Conservation (phyloP, 1,284 basidiomycete genomes). For the Anthracocystis panici-leucophaei region DNA sequence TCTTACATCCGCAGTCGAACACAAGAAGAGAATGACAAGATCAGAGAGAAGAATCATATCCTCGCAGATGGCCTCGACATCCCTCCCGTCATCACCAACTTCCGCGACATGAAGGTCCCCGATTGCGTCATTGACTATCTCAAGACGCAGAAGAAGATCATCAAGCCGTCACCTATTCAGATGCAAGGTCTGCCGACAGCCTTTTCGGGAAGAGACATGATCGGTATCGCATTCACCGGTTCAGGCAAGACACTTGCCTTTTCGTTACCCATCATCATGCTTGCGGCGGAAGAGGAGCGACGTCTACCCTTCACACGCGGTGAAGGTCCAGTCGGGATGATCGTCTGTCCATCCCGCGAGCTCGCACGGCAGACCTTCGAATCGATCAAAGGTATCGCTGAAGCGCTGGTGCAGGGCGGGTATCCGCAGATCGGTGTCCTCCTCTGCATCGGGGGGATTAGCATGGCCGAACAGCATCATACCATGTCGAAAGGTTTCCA, state of each 20-base stretch:
- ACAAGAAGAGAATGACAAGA: conserved; percentile 78
- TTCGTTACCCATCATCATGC: conserved; percentile 75
- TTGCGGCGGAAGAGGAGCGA: conserved; percentile 81
- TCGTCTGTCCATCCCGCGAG: conserved; percentile 77
- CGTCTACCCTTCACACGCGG: conserved; percentile 89
- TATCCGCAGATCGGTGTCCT: conserved; percentile 82
- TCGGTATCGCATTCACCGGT: conserved; percentile 72
- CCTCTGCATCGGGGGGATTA: conserved; percentile 96
- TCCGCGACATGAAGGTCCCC: conserved; percentile 97
- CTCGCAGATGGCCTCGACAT: conserved; percentile 89
- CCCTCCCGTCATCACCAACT: conserved; percentile 93
- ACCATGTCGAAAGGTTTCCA: conserved; percentile 90
- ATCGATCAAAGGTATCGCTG: conserved; percentile 87
- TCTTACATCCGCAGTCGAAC: conserved; percentile 81
- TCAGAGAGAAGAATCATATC: conserved; percentile 92
- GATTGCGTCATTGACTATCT: conserved; percentile 84
- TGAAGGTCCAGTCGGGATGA: conserved; percentile 93
- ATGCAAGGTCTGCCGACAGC: conserved; percentile 95
- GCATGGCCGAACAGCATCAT: conserved; percentile 94
- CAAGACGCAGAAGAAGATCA: conserved; percentile 82
- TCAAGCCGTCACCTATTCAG: conserved; percentile 92
- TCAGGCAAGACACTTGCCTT: conserved; percentile 72
- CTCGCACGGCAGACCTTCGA: conserved; percentile 85
- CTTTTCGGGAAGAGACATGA: conserved; percentile 72
- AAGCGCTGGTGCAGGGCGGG: conserved; percentile 81